Evolutionary conservation across 768 basidiomycete species (phyloP), one percentile per base, ranked within the genome.

Genomic region (Mycena kentingensis): DNA sequence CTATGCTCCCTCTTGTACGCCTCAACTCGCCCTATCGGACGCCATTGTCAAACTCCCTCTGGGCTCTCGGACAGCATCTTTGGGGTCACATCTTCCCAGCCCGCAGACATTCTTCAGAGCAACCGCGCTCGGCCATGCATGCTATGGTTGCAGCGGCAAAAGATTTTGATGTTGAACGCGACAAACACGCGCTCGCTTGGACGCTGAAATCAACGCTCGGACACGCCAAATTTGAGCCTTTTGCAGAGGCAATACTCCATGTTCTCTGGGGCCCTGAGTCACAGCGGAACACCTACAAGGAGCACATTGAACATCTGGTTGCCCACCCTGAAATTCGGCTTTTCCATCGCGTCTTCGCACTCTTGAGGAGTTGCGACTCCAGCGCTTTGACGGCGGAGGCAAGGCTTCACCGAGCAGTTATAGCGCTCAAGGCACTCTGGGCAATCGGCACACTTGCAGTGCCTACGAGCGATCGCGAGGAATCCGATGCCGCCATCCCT

Each of bases 21-120:
- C 38, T 46, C 11, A 38, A 58, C 18, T 57, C 52, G 27, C 60
- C 60, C 22, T 61, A 57, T 28, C 42, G 45, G 28, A 57, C 52
- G 18, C 60, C 57, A 4, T 31, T 58, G n/a, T 34, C 51, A 7
- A n/a, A 31, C 16, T 19, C 18, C 7, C 18, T 37, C 18, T 37
- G 36, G 36, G 7, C 7, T 18, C 11, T 37, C 11, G 11, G 36
- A 18, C 36, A 37, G 36, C 7, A 6, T 10, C 11, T 11, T 12
- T 12, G 19, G 7, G 18, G 7, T 19, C 19, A 7, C 11, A 11
- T 37, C 36, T n/a, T n/a, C 19, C 36, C 7, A 12, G 19, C 19
- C 18, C 18, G 11, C 11, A 7, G 11, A 10, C 12, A n/a, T 11
- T 11, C 36, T 37, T 32, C 10, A 16, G 31, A 8, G 19, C 10